A percentile compares a stretch with the other conserved stretches of the same genome.
These are phyloP conservation scores for Colletotrichum orchidophilum DNA, from an alignment of 2,329 filamentous ascomycete genomes.

Conservation along the genomic window DNA sequence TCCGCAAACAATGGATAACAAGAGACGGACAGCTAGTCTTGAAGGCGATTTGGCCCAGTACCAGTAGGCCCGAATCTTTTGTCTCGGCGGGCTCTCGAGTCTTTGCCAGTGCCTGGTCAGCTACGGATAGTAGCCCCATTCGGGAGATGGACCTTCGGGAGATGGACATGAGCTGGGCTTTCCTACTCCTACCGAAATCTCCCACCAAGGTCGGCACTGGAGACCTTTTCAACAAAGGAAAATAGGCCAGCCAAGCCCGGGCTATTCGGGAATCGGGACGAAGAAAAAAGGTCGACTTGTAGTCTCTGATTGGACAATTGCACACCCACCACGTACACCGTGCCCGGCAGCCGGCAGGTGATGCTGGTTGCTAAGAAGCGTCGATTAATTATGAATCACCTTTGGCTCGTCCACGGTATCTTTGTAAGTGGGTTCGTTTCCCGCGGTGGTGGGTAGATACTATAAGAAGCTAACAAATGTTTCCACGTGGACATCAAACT, in stretches of 20 bases:
- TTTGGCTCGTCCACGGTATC: background rate
- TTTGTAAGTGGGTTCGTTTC: background rate
- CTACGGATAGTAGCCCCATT: too few species aligned
- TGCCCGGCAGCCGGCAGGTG: background rate
- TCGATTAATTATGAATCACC: background rate
- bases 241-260: slow-evolving; percentile 11
- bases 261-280: background rate
- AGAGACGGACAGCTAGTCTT: too few species aligned
- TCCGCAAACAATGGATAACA: background rate
- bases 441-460: background rate
- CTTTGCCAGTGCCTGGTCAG: too few species aligned
- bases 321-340: background rate
- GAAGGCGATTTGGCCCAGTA: background rate
- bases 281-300: background rate
- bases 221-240: background rate
- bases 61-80: background rate
- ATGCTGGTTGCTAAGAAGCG: background rate
- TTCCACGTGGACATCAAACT: background rate
- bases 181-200: background rate
- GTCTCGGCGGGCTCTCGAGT: background rate
- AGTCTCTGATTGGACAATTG: background rate
- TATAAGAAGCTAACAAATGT: background rate
- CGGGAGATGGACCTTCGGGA: background rate
- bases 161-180: slow-evolving; percentile 2
- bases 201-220: background rate